Conservation (phyloP, 2,329 filamentous ascomycete genomes). For the Calonectria fujianensis region DNA sequence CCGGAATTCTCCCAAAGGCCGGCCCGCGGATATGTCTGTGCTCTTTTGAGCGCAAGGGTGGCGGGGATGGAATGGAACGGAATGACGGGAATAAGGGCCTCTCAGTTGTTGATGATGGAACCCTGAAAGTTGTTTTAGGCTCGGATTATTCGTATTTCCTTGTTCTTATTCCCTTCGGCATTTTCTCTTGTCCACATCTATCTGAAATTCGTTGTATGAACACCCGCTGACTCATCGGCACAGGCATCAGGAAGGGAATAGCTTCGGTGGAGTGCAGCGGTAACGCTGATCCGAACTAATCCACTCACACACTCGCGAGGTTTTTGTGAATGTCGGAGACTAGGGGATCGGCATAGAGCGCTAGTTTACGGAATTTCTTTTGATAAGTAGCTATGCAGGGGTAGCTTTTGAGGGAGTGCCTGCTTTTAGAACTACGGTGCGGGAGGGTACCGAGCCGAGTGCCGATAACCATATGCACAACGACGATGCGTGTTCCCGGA, state of each 20-base stretch:
- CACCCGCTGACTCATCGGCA: background rate
- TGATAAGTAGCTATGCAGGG: background rate
- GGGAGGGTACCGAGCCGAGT: background rate
- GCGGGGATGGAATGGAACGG: background rate
- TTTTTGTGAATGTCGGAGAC: background rate
- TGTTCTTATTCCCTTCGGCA: background rate
- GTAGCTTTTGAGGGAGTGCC: background rate
- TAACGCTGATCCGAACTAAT: background rate
- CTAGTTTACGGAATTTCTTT: background rate
- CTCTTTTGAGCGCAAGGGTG: background rate
- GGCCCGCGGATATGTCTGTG: background rate
- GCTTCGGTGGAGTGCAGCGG: background rate
- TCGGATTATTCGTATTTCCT: background rate
- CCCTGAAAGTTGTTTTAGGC: background rate
- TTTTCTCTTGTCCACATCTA: background rate
- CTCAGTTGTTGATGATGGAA: background rate
- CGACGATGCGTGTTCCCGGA: too few relatives aligned
- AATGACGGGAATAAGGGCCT: background rate
- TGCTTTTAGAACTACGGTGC: background rate
- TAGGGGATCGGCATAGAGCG: background rate
- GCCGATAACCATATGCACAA: too few relatives aligned
- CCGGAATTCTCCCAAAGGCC: background rate
- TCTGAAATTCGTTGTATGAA: background rate
- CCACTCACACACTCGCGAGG: background rate
- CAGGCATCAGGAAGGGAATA: background rate